A percentile compares a stretch with the other conserved stretches of the same genome.
These are phyloP conservation scores for Neonectria sp. DNA, from an alignment of 2,329 filamentous ascomycete species.

Conservation along the genomic window DNA sequence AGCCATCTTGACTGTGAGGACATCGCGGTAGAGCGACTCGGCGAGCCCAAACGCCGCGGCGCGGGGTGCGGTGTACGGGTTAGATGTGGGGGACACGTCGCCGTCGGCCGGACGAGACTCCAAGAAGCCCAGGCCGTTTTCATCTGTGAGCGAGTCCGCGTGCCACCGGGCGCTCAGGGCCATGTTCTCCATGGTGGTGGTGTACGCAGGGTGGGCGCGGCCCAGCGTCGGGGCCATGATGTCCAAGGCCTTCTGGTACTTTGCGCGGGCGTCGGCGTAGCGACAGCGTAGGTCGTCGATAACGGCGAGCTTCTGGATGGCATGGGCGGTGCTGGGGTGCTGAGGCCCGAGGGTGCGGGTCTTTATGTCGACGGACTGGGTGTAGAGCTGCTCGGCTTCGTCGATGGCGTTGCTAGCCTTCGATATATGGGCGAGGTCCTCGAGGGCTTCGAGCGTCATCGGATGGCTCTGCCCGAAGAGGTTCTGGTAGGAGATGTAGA, in stretches of 20 bases:
- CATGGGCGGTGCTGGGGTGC: slow-evolving; percentile 25
- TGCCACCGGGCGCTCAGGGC: slow-evolving; percentile 25
- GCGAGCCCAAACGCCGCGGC: slow-evolving; percentile 28
- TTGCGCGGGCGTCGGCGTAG: slow-evolving; percentile 23
- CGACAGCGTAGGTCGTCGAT: slow-evolving; percentile 37
- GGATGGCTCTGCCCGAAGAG: slow-evolving; percentile 45
- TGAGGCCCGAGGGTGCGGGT: slow-evolving; percentile 12
- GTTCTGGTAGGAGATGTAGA: slow-evolving; percentile 36
- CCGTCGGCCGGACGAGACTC: not conserved
- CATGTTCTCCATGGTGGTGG: slow-evolving; percentile 28
- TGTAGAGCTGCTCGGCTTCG: slow-evolving; percentile 47
- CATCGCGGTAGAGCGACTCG: slow-evolving; percentile 47
- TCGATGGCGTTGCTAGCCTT: slow-evolving; percentile 45
- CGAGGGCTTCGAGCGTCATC: slow-evolving; percentile 48
- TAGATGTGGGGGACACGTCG: slow-evolving; percentile 9
- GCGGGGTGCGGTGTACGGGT: slow-evolving; percentile 4
- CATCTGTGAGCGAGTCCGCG: slow-evolving; percentile 18
- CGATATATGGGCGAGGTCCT: slow-evolving; percentile 45
- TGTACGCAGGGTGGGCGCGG: slow-evolving; percentile 27
- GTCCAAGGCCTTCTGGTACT: slow-evolving; percentile 24
- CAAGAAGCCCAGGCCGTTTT: slow-evolving; percentile 8
- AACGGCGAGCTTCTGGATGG: slow-evolving; percentile 45
- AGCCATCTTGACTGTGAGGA: slow-evolving; percentile 40
- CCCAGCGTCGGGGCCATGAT: slow-evolving; percentile 29
- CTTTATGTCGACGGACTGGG: slow-evolving; percentile 43